Base-by-base conservation (phyloP, 1,284 basidiomycete species). In the Heimioporus retisporus region DNA sequence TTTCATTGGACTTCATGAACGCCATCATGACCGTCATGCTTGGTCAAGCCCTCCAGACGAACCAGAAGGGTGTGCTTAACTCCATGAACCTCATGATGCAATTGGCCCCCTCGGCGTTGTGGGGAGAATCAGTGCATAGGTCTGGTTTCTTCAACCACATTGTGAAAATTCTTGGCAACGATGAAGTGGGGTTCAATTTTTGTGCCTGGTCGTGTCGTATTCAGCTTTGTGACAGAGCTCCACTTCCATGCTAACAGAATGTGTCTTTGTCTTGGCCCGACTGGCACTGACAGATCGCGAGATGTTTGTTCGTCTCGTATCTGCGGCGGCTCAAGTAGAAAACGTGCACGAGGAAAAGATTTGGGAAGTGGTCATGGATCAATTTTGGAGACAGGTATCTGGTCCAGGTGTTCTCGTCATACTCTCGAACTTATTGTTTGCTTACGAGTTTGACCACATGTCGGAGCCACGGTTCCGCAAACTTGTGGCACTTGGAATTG, bases 401-500 rank as follows among this genome's bases (percentile, higher is more conserved):
- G 3, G 10, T 56, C 21, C 18, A 23, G 14, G 43, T 42, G 40
- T 31, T 42, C 58, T 53, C 23, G 23, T 35, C 53, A 16, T 21
- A 28, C 16, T 44, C 44, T 6, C 18, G n/a, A 55, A 13, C 55
- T 64, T 31, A 66, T 64, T n/a, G 43, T 48, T 60, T 60, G 28
- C 28, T 48, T 58, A 51, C 51, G 68, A 96, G 93, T 96, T 96
- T 72, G 94, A 95, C 76, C 91, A 90, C 76, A 94, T 94, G 88
- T 90, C 87, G 61, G 94, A 94, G 80, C 91, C 89, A 35, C 89
- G 88, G 65, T 88, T 90, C 68, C 87, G 92, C 60, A 94, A 93
- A 76, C 83, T 93, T 60, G 80, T 87, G 40, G 92, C 93, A 14
- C 90, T 94, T 84, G 92, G 90, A 4, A 88, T 93, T 58, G 91